Evolutionary conservation across 768 basidiomycete species (phyloP), one percentile per base, ranked within the genome.

Genomic region (Gymnopilus junonius): DNA sequence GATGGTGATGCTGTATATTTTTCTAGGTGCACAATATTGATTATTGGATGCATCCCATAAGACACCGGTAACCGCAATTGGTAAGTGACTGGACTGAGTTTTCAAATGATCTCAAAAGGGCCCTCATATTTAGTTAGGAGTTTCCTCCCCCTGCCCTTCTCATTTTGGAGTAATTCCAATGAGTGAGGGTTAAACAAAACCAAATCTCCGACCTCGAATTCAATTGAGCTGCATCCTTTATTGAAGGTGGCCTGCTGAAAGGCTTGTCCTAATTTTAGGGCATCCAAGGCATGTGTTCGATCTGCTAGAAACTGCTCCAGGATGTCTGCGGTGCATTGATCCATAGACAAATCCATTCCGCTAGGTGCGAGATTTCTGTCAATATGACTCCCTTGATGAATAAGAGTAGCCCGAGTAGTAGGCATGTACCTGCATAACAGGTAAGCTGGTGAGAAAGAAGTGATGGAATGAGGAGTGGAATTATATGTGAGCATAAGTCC

Each of bases 11-110:
- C 0, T 0, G 54, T 25, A 46, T 76, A 76, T 12, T 27, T 48
- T 59, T 76, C 71, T 4, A 79, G 65, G 50, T 78, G 77, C 0
- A 66, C 67, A 8, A 78, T 75, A 45, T 76, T 77, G 2, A 79
- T 37, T 4, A 79, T 66, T 4, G 74, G 73, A 56, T 77, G 74
- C 1, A 73, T 76, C 1, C 67, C 60, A 61, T 75, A 74, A 0
- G 71, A 71, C 0, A 59, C 62, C 0, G 77, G 77, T 11, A 78
- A 14, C 2, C 72, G 58, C 1, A 78, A 35, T 2, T 63, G 69
- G 58, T 79, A 78, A 11, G 73, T n/a, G n/a, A n/a, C n/a, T n/a
- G n/a, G n/a, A n/a, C n/a, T n/a, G n/a, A n/a, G n/a, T n/a, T n/a
- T n/a, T 65, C 65, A 25, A 0, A 63, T 12, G 0, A 78, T 69